Base-by-base conservation (phyloP, 768 basidiomycete species). In the Calocera viscosa region DNA sequence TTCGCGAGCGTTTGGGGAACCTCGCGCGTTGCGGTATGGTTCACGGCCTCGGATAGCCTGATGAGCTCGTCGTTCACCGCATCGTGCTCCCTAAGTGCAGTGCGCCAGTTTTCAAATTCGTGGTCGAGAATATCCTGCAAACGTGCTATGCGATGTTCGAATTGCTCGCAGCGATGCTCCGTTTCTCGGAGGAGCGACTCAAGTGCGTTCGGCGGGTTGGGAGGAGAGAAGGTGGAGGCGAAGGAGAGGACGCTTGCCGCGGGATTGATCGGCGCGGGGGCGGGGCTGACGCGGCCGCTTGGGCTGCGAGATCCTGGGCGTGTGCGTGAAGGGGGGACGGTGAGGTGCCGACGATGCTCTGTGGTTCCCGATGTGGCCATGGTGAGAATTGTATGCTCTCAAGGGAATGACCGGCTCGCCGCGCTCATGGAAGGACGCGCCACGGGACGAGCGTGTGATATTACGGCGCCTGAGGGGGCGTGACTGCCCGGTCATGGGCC, bases 81-180 rank as follows among this genome's bases (percentile, higher is more conserved):
- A 60, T 60, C 53, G 24, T 32, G 53, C 5, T 32, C 30, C 10
- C 53, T 60, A 26, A 60, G 53, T 5, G 26, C 53, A 3, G 53
- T 16, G 14, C 53, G 24, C 53, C 53, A 60, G 10, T 60, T 32
- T 2, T 60, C 53, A 19, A 60, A 60, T 60, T 60, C 53, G 19
- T 60, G 53, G 26, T 60, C 53, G 53, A 60, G 53, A 19, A 60
- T 60, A 30, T 60, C 53, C 53, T 60, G 53, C 19, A 60, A 32
- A 5, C 30, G 53, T 26, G 53, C 30, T 12, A 60, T 60, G 5
- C 53, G 53, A 10, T 60, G 53, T 19, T 60, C 53, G 30, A 60
- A 60, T 26, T 32, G 53, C 30, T 60, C 26, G 53, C 53, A 60
- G 22, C 53, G 53, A 10, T 60, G 24, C 30, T 60, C 53, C 16